Base-by-base conservation (phyloP, 2,329 filamentous ascomycete genomes). In the Epichloe baconii region DNA sequence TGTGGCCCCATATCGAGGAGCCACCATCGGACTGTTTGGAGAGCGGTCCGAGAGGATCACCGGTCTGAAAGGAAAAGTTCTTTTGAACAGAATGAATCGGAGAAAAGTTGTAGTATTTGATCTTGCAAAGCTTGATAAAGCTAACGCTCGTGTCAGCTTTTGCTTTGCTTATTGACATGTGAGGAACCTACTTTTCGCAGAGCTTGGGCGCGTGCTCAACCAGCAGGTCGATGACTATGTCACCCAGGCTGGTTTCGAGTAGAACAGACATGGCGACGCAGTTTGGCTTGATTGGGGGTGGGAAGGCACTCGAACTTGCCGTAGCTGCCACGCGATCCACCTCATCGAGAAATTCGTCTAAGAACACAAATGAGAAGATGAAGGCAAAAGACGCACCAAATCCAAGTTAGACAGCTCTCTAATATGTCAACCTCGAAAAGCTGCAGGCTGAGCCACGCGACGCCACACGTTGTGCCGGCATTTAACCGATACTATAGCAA, bases 101-200 rank as follows among this genome's bases (percentile, higher is more conserved):
- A 5, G 89, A 83, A 68, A 94, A 97, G 73, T 97, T 97, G 81
- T 96, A 98, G 73, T 97, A 98, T 73, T 96, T 98, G 70, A 89
- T 76, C 72, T 97, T 97, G 80, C 93, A 96, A 60, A 98, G 86
- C 77, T 98, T 97, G 52, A 98, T 75, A 68, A 98, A 97, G 77
- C 88, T 94, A 68, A 73, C 75, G 55, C 21, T 5, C 17, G 31
- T 11, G 47, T 64, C 46, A 64, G 62, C 66, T 72, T n/a, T 62
- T n/a, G 3, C 23, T 23, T 46, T 3, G 36, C 5, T 17, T 7
- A 34, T 14, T 4, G 21, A 12, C 2, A 15, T 26, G 44, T 3
- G 17, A 37, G n/a, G 23, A n/a, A 76, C 86, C 75, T 74, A 94
- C 88, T 97, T 98, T 71, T 96, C 86, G 74, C 91, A 97, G 59